Conservation (phyloP, 257 asterid genomes). For the Craterostigma plantagineum region DNA sequence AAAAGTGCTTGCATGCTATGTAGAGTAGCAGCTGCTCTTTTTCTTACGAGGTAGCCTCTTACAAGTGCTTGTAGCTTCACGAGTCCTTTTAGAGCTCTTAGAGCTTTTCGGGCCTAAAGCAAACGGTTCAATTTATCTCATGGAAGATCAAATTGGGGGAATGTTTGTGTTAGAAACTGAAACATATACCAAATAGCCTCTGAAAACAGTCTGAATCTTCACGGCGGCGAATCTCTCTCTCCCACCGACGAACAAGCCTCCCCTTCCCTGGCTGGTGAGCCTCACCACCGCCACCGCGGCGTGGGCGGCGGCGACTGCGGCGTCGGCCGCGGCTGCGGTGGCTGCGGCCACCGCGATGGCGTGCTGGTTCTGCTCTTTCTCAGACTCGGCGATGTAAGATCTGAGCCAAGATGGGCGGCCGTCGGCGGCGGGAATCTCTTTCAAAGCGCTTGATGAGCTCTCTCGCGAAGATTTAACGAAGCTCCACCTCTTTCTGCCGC, state of each 20-base stretch:
- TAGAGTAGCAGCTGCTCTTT: conserved; percentile 70
- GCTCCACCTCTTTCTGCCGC: conserved; percentile 47
- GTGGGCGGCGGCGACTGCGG: conserved; percentile 89
- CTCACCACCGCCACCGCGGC: conserved; percentile 87
- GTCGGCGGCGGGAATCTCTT: conserved; percentile 14
- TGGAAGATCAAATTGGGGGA: no score
- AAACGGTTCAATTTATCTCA: no score
- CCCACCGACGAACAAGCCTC: conserved; percentile 27
- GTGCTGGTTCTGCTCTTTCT: conserved; percentile 53
- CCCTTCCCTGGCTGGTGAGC: conserved; percentile 57
- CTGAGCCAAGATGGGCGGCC: conserved; percentile 35
- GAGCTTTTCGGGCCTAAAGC: conserved; percentile 76
- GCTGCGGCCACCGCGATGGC: conserved; percentile 92
- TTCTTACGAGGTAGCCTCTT: conserved; percentile 67
- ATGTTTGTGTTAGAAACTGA: no score
- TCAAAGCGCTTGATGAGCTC: conserved; percentile 9
- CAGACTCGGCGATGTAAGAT: conserved; percentile 26
- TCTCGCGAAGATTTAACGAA: conserved; percentile 36
- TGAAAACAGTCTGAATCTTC: conserved; percentile 57
- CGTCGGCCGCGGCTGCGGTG: conserved; percentile 87
- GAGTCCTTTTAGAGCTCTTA: conserved; percentile 56
- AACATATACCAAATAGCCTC: conserved; percentile 89
- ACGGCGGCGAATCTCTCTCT: conserved; percentile 52
- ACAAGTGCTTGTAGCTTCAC: conserved; percentile 85
- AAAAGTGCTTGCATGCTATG: conserved; percentile 85